phyloP scores from a whole-genome alignment of 129 eudicot species.

The Lactuca sativa region DNA sequence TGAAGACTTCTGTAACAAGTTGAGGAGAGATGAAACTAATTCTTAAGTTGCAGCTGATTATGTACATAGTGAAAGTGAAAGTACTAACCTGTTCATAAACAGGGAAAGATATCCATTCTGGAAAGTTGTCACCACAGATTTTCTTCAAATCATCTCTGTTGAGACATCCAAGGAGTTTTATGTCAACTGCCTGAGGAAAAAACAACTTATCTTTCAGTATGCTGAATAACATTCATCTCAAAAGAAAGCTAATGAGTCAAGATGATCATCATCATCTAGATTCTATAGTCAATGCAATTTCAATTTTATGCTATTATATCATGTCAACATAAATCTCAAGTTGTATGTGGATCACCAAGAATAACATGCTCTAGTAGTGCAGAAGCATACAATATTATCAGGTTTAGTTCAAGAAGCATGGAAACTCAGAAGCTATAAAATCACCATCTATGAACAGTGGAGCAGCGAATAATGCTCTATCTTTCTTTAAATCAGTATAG shows the following conservation, averaged over 20 bases:
- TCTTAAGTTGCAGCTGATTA: neutral
- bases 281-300: neutral
- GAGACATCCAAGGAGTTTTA: conserved; percentile 80
- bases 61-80: conserved; percentile 2
- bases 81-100: conserved; percentile 89
- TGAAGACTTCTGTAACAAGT: too few relatives aligned
- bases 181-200: conserved; percentile 82
- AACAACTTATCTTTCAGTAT: conserved; percentile 9
- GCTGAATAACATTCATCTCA: conserved; percentile 9
- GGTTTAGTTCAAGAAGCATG: neutral
- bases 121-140: conserved; percentile 90
- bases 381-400: neutral
- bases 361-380: too few relatives aligned
- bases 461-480: neutral
- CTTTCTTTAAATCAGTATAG: neutral
- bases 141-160: conserved; percentile 87
- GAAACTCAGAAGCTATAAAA: conserved; percentile 1
- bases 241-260: conserved; percentile 10
- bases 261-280: neutral
- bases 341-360: neutral
- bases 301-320: neutral
- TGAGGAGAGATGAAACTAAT: too few relatives aligned
- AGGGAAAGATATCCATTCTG: conserved; percentile 98
- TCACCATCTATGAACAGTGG: neutral
- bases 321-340: neutral